Percentiles rank a stretch among this genome's conserved stretches.
phyloP scores from a whole-genome alignment of 2,329 filamentous ascomycete species.

The Blastomyces emzantsi region DNA sequence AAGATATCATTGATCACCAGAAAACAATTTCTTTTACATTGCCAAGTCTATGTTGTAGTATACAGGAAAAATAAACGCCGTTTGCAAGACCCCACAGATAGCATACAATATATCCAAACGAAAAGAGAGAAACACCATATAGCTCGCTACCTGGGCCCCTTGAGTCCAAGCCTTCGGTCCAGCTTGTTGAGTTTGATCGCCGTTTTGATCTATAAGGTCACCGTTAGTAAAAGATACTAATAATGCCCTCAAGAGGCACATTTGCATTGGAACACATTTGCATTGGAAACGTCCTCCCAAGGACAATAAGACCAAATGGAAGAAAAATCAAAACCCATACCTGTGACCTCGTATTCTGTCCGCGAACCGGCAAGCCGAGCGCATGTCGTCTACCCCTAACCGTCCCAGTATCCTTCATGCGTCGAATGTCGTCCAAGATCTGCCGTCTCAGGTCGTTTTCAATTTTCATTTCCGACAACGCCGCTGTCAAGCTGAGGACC shows the following conservation, averaged over 20 bases:
- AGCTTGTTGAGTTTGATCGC: conserved; percentile 51
- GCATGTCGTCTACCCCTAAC: conserved; percentile 87
- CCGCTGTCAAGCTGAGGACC: conserved; percentile 70
- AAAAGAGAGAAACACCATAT: neutral
- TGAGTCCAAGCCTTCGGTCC: conserved; percentile 40
- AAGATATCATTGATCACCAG: neutral
- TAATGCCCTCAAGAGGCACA: neutral
- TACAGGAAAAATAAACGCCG: conserved; percentile 7
- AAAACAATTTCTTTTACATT: neutral
- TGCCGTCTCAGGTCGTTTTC: conserved; percentile 76
- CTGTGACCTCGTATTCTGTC: conserved; percentile 78
- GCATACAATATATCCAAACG: conserved; percentile 3
- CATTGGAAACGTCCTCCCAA: too few species aligned
- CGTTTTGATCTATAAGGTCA: conserved; percentile 44
- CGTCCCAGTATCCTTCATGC: conserved; percentile 81
- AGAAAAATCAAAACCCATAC: conserved; percentile 31
- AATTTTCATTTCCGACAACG: conserved; percentile 84
- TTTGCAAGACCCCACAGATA: neutral
- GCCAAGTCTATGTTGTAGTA: conserved; percentile 16
- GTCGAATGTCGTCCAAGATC: conserved; percentile 73
- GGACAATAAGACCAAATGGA: neutral
- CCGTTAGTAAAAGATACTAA: conserved; percentile 17
- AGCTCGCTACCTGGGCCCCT: conserved; percentile 7
- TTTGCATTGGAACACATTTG: neutral
- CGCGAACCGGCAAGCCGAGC: conserved; percentile 82